Conservation (phyloP, 75 land plant species). For the Isoetes taiwanensis region DNA sequence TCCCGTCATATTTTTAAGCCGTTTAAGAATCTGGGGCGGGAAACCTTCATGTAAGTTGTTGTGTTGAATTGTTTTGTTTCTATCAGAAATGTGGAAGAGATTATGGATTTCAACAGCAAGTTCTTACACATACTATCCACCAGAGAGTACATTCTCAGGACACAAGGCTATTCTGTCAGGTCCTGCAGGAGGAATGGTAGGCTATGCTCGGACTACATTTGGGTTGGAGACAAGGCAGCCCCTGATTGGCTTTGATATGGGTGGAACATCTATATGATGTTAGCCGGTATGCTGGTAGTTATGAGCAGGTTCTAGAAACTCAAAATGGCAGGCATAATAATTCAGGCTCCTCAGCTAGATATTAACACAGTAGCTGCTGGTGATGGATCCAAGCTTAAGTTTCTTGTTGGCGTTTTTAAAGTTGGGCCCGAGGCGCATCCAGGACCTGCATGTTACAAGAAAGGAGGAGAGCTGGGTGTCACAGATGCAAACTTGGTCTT, state of each 20-base stretch:
- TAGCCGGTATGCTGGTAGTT: conserved; percentile 84
- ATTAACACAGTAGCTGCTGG: conserved; percentile 98
- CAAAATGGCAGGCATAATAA: conserved; percentile 86
- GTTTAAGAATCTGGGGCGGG: too few relatives aligned
- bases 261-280: conserved; percentile 99
- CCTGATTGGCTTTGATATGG: conserved; percentile 97
- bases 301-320: conserved; percentile 91
- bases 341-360: conserved; percentile 96
- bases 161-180: conserved; percentile 72
- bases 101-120: too few relatives aligned
- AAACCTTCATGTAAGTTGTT: too few relatives aligned
- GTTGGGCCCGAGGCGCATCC: conserved; percentile 99
- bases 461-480: conserved; percentile 88
- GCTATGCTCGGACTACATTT: conserved; percentile 85
- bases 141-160: neutral
- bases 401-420: conserved; percentile 81
- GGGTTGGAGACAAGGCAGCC: conserved; percentile 73
- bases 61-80: too few relatives aligned
- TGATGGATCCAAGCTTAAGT: conserved; percentile 92
- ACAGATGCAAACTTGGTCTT: conserved; percentile 91
- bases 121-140: too few relatives aligned
- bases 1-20: too few relatives aligned
- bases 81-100: too few relatives aligned
- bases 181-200: conserved; percentile 98
- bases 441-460: conserved; percentile 90